These are phyloP conservation scores for Pseudogymnoascus sp. DNA, from an alignment of 2,329 filamentous ascomycete species.

Conservation along the genomic window DNA sequence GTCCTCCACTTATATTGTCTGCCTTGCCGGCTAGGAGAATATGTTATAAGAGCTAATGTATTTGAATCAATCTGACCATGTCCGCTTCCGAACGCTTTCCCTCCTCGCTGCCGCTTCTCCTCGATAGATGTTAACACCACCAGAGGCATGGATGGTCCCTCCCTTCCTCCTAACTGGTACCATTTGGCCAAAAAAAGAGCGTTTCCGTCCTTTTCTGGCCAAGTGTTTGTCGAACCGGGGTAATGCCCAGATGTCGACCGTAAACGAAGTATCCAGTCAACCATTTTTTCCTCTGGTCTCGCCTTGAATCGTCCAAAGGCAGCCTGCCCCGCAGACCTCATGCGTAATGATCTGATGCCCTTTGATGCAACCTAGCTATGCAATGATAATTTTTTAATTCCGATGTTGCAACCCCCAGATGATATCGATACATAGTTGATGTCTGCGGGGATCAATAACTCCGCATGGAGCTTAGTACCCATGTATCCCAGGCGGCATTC, in stretches of 20 bases:
- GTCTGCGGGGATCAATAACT: not conserved
- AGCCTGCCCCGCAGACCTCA: slow-evolving; percentile 1
- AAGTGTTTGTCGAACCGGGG: slow-evolving; percentile 16
- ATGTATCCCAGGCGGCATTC: slow-evolving; percentile 18
- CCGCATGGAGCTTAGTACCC: not conserved
- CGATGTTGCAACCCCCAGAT: slow-evolving; percentile 5
- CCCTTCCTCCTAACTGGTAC: slow-evolving; percentile 25
- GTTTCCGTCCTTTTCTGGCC: slow-evolving; percentile 19
- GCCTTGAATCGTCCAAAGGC: not conserved
- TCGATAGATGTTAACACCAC: slow-evolving; percentile 16
- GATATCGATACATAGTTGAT: not conserved
- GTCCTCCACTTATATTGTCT: slow-evolving; percentile 6
- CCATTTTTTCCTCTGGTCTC: slow-evolving; percentile 1
- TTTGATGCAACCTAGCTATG: slow-evolving; percentile 7
- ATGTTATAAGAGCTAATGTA: slow-evolving; percentile 18
- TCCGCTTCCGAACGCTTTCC: slow-evolving; percentile 13
- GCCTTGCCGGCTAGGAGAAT: slow-evolving; percentile 20
- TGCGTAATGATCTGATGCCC: not conserved
- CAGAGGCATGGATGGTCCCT: slow-evolving; percentile 25
- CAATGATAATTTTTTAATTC: slow-evolving; percentile 6
- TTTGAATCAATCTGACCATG: slow-evolving; percentile 13
- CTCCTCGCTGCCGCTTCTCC: slow-evolving; percentile 10
- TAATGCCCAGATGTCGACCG: not conserved
- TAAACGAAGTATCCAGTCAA: slow-evolving; percentile 1
- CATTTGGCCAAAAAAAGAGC: slow-evolving; percentile 15